phyloP scores from a whole-genome alignment of 768 basidiomycete species.

The Coprinopsis cinerea region DNA sequence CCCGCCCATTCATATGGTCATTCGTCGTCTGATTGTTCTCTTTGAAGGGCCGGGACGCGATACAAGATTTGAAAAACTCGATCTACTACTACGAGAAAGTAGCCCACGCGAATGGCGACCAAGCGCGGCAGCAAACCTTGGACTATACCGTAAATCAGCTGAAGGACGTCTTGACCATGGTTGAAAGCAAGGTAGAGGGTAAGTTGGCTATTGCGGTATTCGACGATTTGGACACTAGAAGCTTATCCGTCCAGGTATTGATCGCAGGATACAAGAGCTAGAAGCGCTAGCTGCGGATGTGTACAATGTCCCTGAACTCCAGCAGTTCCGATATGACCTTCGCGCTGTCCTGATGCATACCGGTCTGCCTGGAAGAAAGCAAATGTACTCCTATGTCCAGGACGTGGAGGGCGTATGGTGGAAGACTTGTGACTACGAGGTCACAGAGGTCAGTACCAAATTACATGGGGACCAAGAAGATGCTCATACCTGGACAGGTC shows the following conservation, averaged over 20 bases:
- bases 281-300: constrained; percentile 38
- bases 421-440: constrained; percentile 69
- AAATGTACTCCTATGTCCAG: constrained; percentile 74
- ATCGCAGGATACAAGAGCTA: constrained; percentile 40
- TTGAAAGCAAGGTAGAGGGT: constrained; percentile 56
- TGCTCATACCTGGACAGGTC: constrained; percentile 39
- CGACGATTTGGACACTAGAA: background rate
- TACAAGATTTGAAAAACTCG: constrained; percentile 54
- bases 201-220: constrained; percentile 11
- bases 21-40: background rate
- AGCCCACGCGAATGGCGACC: constrained; percentile 42
- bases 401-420: constrained; percentile 64
- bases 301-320: constrained; percentile 62
- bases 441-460: constrained; percentile 48
- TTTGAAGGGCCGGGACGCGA: constrained; percentile 52
- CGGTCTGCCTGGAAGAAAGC: constrained; percentile 70
- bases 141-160: constrained; percentile 44
- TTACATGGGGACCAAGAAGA: background rate
- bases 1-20: background rate
- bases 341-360: constrained; percentile 75
- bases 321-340: constrained; percentile 69
- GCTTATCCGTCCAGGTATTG: constrained; percentile 37
- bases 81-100: constrained; percentile 71
- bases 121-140: constrained; percentile 39
- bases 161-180: constrained; percentile 41